A percentile compares a stretch with the other conserved stretches of the same genome.
These are phyloP conservation scores for Serendipita sp. DNA, from an alignment of 768 basidiomycete species.

Conservation along the genomic window DNA sequence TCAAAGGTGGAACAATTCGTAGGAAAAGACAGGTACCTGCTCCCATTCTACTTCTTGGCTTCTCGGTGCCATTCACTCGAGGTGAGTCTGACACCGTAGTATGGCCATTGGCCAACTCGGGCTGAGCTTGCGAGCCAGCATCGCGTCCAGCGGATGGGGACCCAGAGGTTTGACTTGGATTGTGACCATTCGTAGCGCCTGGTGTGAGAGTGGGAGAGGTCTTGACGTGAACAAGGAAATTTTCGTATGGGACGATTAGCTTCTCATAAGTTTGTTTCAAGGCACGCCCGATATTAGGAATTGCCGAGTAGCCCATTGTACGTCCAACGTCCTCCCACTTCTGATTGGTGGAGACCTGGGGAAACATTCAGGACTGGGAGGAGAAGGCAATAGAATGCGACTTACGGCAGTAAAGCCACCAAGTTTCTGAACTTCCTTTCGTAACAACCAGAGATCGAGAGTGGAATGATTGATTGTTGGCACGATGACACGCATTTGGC, in stretches of 20 bases:
- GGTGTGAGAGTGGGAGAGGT: conserved; percentile 32
- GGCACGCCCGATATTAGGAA: conserved; percentile 69
- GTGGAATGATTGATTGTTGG: conserved; percentile 88
- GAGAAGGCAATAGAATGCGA: conserved; percentile 15
- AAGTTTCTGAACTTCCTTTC: conserved; percentile 78
- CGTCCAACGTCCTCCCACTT: conserved; percentile 83
- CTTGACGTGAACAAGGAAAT: conserved; percentile 64
- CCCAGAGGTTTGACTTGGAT: conserved; percentile 10
- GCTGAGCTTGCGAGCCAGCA: conserved; percentile 5
- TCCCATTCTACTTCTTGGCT: neutral
- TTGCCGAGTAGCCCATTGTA: conserved; percentile 65
- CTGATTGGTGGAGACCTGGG: conserved; percentile 64
- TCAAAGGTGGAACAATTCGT: neutral
- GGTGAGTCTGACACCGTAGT: conserved; percentile 2
- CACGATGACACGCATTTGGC: conserved; percentile 76
- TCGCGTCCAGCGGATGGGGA: neutral
- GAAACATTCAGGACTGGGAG: conserved; percentile 9
- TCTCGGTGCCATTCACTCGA: neutral
- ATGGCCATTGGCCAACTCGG: neutral
- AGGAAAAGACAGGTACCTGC: neutral
- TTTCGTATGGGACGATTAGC: conserved; percentile 92
- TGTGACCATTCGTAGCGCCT: neutral
- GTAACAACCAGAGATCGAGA: conserved; percentile 82
- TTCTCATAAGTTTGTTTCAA: conserved; percentile 80
- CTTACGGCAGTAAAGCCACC: conserved; percentile 81